A percentile compares a stretch with the other conserved stretches of the same genome.
These are phyloP conservation scores for Suhomyces yuchorum DNA, from an alignment of 1,139 yeast species.

Conservation along the genomic window DNA sequence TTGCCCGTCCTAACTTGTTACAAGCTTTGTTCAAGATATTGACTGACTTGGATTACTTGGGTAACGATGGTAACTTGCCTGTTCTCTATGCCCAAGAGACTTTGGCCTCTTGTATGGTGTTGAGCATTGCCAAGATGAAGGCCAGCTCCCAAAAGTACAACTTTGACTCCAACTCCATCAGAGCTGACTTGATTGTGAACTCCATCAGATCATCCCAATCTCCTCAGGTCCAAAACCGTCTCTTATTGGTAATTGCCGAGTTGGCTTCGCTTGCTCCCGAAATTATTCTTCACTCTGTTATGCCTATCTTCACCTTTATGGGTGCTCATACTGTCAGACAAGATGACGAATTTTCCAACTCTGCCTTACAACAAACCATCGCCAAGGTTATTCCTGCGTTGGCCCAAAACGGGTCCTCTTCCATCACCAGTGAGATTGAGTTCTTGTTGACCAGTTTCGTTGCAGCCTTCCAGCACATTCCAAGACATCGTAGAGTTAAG, in stretches of 20 bases:
- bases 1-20: conserved; percentile 51
- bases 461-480: conserved; percentile 92
- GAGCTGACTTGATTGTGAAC: conserved; percentile 89
- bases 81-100: conserved; percentile 90
- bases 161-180: conserved; percentile 66
- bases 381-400: conserved; percentile 90
- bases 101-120: conserved; percentile 82
- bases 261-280: conserved; percentile 90
- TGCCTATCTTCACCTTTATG: conserved; percentile 99
- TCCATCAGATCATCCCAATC: conserved; percentile 86
- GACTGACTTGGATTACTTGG: conserved; percentile 84
- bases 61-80: conserved; percentile 89
- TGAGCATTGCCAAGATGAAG: conserved; percentile 58
- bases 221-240: conserved; percentile 92
- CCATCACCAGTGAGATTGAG: conserved; percentile 67
- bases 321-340: conserved; percentile 97
- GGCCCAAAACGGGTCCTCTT: conserved; percentile 58
- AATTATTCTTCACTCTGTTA: conserved; percentile 87
- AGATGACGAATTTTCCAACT: conserved; percentile 92
- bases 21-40: conserved; percentile 67
- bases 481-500: conserved; percentile 91
- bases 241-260: conserved; percentile 81
- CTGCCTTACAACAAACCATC: conserved; percentile 91
- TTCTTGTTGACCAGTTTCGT: conserved; percentile 85
- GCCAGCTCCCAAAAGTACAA: conserved; percentile 25